A percentile compares a stretch with the other conserved stretches of the same genome.
Evolutionary conservation across 2,329 filamentous ascomycete genomes (phyloP).

Genomic region (Paramyrothecium sp.): DNA sequence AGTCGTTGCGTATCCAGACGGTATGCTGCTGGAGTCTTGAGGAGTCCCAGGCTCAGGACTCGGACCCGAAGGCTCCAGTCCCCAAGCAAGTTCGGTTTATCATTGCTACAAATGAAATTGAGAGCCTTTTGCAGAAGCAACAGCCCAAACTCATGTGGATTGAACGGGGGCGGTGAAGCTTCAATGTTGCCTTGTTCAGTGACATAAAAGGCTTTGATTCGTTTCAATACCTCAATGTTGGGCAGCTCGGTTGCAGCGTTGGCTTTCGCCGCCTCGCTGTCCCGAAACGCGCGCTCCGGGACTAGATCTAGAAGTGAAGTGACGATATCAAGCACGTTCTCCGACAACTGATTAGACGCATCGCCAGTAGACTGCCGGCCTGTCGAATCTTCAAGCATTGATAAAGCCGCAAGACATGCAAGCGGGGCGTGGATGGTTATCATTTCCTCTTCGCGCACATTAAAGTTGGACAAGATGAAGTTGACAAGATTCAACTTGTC

Average conservation of each 20-base stretch:
- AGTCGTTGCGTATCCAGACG: conserved; percentile 44
- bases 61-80: conserved; percentile 58
- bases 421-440: conserved; percentile 80
- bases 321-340: conserved; percentile 45
- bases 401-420: conserved; percentile 55
- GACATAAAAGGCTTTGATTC: conserved; percentile 65
- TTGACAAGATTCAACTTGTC: conserved; percentile 70
- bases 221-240: conserved; percentile 55
- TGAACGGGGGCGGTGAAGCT: conserved; percentile 58
- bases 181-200: conserved; percentile 70
- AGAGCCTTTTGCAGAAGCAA: conserved; percentile 62
- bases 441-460: conserved; percentile 96
- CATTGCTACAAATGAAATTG: conserved; percentile 46
- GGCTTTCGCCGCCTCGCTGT: conserved; percentile 10
- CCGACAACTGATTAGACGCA: conserved; percentile 23
- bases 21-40: conserved; percentile 47
- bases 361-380: conserved; percentile 27
- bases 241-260: conserved; percentile 11
- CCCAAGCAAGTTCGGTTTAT: conserved; percentile 34
- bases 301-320: conserved; percentile 61
- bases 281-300: conserved; percentile 61
- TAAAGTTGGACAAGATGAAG: conserved; percentile 87
- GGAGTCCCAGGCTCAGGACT: conserved; percentile 56
- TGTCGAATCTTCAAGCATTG: conserved; percentile 58
- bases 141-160: conserved; percentile 53